Percentiles rank a stretch among this genome's conserved stretches.
Evolutionary conservation across 352 stramenopile genomes (phyloP).

Genomic region (Phytophthora syringae): DNA sequence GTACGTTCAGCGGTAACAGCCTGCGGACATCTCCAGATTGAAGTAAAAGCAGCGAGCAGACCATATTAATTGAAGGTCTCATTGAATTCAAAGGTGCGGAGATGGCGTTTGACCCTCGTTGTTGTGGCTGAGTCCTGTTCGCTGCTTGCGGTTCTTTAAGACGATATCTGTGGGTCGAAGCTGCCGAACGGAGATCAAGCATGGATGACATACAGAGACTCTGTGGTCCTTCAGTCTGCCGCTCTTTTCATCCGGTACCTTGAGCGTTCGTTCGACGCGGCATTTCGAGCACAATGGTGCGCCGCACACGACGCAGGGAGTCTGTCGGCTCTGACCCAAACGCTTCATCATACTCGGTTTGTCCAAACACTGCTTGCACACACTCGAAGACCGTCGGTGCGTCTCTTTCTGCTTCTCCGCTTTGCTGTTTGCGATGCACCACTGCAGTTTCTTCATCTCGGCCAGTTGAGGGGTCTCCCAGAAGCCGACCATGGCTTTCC

Average conservation of each 20-base stretch:
- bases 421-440: slow-evolving; percentile 13
- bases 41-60: too few relatives aligned
- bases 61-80: too few relatives aligned
- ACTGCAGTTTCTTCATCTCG: slow-evolving; percentile 35
- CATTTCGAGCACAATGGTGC: slow-evolving; percentile 21
- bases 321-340: slow-evolving; percentile 2
- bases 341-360: slow-evolving; percentile 8
- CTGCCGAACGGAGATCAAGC: slow-evolving; percentile 26
- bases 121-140: neutral
- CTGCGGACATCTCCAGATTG: too few relatives aligned
- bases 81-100: too few relatives aligned
- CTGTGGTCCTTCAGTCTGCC: slow-evolving; percentile 8
- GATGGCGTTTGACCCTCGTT: too few relatives aligned
- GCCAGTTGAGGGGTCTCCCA: slow-evolving; percentile 25
- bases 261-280: slow-evolving; percentile 22
- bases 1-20: too few relatives aligned
- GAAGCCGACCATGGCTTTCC: slow-evolving; percentile 17
- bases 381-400: slow-evolving; percentile 1
- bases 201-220: slow-evolving; percentile 27
- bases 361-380: slow-evolving; percentile 20
- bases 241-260: slow-evolving; percentile 11
- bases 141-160: slow-evolving; percentile 19
- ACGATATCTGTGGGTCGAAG: slow-evolving; percentile 21
- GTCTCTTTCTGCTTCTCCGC: slow-evolving; percentile 9
- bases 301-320: slow-evolving; percentile 19